A percentile compares a stretch with the other conserved stretches of the same genome.
These are phyloP conservation scores for Suillus tomentosus DNA, from an alignment of 768 basidiomycete genomes.

Conservation along the genomic window DNA sequence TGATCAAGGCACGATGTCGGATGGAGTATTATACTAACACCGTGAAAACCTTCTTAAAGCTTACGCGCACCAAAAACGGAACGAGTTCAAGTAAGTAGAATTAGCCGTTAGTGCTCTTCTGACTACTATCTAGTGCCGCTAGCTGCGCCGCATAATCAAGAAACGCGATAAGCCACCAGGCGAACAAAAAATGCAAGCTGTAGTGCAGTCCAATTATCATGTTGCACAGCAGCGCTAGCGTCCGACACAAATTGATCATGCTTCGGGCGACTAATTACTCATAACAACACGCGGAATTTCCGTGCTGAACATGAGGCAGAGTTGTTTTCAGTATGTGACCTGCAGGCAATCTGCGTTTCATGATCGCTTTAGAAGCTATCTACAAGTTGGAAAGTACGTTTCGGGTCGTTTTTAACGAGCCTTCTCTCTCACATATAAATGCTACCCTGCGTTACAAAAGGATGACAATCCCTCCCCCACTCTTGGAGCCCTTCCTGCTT, in stretches of 20 bases:
- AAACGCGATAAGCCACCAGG: not conserved
- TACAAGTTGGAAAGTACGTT: constrained; percentile 16
- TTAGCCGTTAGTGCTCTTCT: constrained; percentile 4
- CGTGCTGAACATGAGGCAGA: constrained; percentile 35
- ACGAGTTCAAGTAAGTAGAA: not conserved
- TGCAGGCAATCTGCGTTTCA: constrained; percentile 21
- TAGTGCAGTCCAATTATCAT: not conserved
- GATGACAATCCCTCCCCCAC: constrained; percentile 15
- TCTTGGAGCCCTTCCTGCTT: constrained; percentile 16
- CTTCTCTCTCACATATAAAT: constrained; percentile 31
- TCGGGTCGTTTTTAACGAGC: constrained; percentile 25
- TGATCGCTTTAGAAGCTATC: constrained; percentile 28
- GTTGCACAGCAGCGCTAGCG: not conserved
- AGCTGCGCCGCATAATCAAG: not conserved
- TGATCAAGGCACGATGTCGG: not conserved
- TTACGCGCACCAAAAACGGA: not conserved
- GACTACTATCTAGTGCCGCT: not conserved
- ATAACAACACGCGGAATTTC: constrained; percentile 30
- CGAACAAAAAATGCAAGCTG: not conserved
- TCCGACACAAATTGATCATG: not conserved
- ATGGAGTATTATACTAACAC: not conserved
- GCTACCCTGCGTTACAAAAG: constrained; percentile 18
- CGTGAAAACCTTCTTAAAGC: not conserved
- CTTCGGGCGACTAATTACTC: constrained; percentile 31
- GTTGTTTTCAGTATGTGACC: constrained; percentile 18